A percentile compares a stretch with the other conserved stretches of the same genome.
Conservation (phyloP, 257 asterid species). For the Fraxinus quadrangulata region DNA sequence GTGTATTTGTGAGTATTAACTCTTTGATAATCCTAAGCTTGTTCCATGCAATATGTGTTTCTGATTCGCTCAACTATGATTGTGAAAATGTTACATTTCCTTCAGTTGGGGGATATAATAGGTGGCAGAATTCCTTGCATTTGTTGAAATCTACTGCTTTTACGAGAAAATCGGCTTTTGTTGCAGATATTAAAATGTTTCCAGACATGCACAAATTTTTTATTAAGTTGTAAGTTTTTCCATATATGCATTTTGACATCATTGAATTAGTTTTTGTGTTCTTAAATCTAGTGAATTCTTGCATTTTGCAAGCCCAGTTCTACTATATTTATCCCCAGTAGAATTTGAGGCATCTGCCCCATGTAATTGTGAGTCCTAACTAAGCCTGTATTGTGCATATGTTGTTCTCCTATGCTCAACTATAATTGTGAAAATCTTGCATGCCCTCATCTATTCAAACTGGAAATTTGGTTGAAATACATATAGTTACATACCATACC, state of each 20-base stretch:
- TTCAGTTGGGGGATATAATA: neutral
- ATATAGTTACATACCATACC: neutral
- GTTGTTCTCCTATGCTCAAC: too few species aligned
- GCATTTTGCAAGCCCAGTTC: too few species aligned
- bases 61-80: neutral
- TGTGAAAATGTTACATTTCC: too few species aligned
- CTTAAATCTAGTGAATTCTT: too few species aligned
- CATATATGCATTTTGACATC: neutral
- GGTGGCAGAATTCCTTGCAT: neutral
- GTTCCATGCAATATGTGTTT: neutral
- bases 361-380: too few species aligned
- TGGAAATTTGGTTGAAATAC: neutral
- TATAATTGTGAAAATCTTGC: neutral
- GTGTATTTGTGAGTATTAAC: neutral
- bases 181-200: too few species aligned
- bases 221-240: too few species aligned
- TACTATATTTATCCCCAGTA: too few species aligned
- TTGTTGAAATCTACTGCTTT: neutral
- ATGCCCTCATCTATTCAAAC: neutral
- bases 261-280: neutral
- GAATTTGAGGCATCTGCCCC: too few species aligned
- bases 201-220: neutral
- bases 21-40: neutral
- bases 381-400: too few species aligned
- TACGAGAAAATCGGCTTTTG: neutral